A percentile compares a stretch with the other conserved stretches of the same genome.
These are phyloP conservation scores for Hydrangea macrophylla DNA, from an alignment of 148 eudicot genomes.

Conservation along the genomic window DNA sequence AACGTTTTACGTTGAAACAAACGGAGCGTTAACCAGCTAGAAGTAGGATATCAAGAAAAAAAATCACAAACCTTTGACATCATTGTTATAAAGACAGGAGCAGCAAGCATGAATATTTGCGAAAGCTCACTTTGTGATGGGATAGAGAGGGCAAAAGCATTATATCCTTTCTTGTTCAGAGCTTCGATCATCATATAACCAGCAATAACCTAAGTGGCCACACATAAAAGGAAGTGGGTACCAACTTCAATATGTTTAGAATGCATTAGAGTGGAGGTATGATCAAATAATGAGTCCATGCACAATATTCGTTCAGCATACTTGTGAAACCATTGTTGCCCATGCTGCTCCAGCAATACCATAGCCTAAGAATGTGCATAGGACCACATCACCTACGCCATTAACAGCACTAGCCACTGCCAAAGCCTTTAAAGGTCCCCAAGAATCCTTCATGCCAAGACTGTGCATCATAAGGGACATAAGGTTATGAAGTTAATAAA, in stretches of 20 bases:
- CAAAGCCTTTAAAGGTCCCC: slow-evolving; percentile 98
- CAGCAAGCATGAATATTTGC: slow-evolving; percentile 72
- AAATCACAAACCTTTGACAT: slow-evolving; percentile 70
- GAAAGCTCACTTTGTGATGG: slow-evolving; percentile 60
- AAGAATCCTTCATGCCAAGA: slow-evolving; percentile 97
- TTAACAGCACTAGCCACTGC: slow-evolving; percentile 79
- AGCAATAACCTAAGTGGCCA: slow-evolving; percentile 60
- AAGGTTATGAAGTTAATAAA: neutral
- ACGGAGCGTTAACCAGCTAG: neutral
- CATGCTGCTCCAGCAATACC: slow-evolving; percentile 99
- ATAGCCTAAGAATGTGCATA: slow-evolving; percentile 65
- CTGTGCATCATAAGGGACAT: slow-evolving; percentile 37
- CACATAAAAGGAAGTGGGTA: neutral
- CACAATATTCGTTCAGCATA: slow-evolving; percentile 21
- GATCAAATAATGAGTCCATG: neutral
- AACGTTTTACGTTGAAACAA: too few species aligned
- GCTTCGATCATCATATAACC: slow-evolving; percentile 80
- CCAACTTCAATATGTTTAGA: neutral
- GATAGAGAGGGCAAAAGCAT: slow-evolving; percentile 57
- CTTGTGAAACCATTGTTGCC: slow-evolving; percentile 94
- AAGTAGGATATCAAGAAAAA: slow-evolving; percentile 7
- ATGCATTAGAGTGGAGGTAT: neutral
- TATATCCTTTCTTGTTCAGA: slow-evolving; percentile 80
- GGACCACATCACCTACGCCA: slow-evolving; percentile 69
- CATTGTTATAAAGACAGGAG: slow-evolving; percentile 84